A percentile compares a stretch with the other conserved stretches of the same genome.
Conservation (phyloP, 805 yeast species). For the Saturnispora mendoncae region DNA sequence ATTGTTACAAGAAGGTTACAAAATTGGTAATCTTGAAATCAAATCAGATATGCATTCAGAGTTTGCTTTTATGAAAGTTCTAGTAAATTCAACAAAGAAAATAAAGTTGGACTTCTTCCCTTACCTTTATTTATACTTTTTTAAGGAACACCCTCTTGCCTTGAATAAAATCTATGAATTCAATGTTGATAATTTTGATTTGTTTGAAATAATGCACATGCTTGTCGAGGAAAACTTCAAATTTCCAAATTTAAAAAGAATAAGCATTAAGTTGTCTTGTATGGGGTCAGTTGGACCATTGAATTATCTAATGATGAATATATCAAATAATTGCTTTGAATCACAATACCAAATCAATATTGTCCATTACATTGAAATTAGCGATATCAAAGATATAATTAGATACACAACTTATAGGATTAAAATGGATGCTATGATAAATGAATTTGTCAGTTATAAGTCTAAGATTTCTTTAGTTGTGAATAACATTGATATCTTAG, state of each 20-base stretch:
- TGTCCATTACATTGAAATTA: not conserved
- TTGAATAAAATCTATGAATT: not conserved
- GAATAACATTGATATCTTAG: constrained; percentile 2
- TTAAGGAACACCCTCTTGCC: not conserved
- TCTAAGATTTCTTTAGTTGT: not conserved
- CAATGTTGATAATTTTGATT: not conserved
- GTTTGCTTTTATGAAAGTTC: not conserved
- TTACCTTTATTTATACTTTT: constrained; percentile 2
- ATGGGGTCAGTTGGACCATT: not conserved
- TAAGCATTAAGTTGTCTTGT: not conserved
- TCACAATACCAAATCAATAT: not conserved
- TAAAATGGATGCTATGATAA: not conserved
- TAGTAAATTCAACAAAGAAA: not conserved
- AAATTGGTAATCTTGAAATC: not conserved
- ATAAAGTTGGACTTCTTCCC: not conserved
- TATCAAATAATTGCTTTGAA: constrained; percentile 1
- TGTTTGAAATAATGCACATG: not conserved
- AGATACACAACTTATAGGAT: not conserved
- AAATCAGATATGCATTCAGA: not conserved
- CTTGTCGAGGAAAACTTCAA: not conserved
- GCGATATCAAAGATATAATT: not conserved
- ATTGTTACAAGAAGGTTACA: constrained; percentile 1
- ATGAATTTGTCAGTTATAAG: not conserved
- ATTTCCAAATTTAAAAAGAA: constrained; percentile 1
- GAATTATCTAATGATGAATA: not conserved